Percentiles rank a stretch among this genome's conserved stretches.
Evolutionary conservation across 2,329 filamentous ascomycete genomes (phyloP).

Genomic region (Fusarium sp.): DNA sequence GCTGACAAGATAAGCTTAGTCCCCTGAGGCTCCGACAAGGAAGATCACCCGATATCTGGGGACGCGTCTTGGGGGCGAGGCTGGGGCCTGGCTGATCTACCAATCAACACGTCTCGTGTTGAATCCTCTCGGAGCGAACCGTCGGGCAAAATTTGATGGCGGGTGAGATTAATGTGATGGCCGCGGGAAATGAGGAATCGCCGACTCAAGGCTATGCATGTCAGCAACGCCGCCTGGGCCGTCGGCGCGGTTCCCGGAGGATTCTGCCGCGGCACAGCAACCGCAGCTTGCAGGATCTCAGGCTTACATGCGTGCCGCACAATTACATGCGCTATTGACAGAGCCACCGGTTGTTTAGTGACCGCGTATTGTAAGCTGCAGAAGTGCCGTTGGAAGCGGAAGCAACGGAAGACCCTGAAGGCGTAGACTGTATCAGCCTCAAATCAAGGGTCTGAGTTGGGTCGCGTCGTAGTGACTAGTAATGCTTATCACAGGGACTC

Average conservation of each 20-base stretch:
- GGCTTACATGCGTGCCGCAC: slow-evolving; percentile 21
- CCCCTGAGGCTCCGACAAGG: no score
- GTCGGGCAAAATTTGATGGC: not conserved
- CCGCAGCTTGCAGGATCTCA: slow-evolving; percentile 13
- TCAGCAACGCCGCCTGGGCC: slow-evolving; percentile 21
- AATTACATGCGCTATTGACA: not conserved
- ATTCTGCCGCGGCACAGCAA: slow-evolving; percentile 12
- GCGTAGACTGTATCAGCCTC: not conserved
- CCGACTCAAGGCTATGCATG: slow-evolving; percentile 26
- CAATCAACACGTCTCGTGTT: not conserved
- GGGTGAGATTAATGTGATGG: not conserved
- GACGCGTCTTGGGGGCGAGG: no score
- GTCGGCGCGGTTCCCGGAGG: slow-evolving; percentile 29
- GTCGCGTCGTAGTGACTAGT: not conserved
- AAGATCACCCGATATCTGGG: no score
- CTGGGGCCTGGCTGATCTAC: no score
- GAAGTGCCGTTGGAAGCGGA: not conserved
- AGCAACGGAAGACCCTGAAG: not conserved
- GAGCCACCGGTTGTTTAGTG: no score
- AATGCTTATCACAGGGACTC: not conserved
- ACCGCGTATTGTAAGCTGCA: not conserved
- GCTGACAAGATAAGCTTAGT: no score
- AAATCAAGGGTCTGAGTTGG: not conserved
- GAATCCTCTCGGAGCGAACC: not conserved
- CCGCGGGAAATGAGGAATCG: not conserved